These are phyloP conservation scores for Microsporum ferrugineum DNA, from an alignment of 2,329 filamentous ascomycete species.

Conservation along the genomic window DNA sequence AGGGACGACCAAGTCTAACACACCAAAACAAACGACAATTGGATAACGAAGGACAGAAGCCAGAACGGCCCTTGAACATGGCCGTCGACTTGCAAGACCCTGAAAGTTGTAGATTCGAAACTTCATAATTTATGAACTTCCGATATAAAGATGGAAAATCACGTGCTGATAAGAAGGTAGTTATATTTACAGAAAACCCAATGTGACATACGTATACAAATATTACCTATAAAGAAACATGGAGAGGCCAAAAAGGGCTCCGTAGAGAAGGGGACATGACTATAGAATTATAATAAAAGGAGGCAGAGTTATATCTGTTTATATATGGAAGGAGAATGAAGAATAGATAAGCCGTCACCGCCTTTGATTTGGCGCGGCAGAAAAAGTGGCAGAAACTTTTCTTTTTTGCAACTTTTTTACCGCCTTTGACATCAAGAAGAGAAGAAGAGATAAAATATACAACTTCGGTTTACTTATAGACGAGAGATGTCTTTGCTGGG, in stretches of 20 bases:
- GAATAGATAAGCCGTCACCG: background rate
- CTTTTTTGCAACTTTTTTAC: background rate
- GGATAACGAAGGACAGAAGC: background rate
- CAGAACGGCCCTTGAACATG: background rate
- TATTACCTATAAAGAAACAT: too few species aligned
- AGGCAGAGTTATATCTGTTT: too few species aligned
- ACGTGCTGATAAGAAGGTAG: background rate
- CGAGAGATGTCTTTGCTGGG: constrained; percentile 20
- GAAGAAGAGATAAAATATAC: background rate
- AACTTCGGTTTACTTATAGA: too few species aligned
- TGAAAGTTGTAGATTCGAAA: background rate
- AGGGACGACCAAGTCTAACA: background rate
- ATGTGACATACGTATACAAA: too few species aligned
- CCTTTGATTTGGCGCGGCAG: background rate
- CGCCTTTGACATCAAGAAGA: background rate
- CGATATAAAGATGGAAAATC: background rate
- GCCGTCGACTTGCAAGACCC: background rate
- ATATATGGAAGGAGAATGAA: too few species aligned
- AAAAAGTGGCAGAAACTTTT: background rate
- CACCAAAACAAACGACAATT: background rate
- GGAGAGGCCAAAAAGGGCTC: too few species aligned
- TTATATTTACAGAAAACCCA: too few species aligned
- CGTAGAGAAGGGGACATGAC: too few species aligned
- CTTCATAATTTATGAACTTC: background rate
- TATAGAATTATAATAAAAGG: too few species aligned